These are phyloP conservation scores for Diplodia scrobiculata DNA, from an alignment of 2,329 filamentous ascomycete species.

Conservation along the genomic window DNA sequence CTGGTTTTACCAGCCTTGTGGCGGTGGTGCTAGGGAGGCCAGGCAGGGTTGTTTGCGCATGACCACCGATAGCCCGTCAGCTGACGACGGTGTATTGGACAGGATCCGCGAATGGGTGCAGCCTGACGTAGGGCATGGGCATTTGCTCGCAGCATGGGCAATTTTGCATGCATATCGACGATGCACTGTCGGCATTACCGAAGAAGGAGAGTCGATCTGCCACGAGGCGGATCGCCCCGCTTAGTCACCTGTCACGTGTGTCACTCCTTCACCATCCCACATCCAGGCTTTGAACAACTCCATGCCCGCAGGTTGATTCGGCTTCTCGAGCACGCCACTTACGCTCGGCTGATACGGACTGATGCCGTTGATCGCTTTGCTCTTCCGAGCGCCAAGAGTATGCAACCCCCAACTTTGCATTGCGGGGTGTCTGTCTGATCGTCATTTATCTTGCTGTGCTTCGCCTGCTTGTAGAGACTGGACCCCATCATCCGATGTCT, in stretches of 20 bases:
- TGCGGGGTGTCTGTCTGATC: neutral
- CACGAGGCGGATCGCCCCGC: neutral
- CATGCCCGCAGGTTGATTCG: too few species aligned
- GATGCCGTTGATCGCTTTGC: constrained; percentile 1
- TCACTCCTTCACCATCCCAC: too few species aligned
- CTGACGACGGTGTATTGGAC: neutral
- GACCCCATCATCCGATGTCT: neutral
- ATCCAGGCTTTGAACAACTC: too few species aligned
- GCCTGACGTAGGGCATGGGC: neutral
- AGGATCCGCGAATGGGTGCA: constrained; percentile 7
- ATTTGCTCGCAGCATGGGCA: neutral
- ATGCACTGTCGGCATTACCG: neutral
- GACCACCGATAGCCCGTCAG: constrained; percentile 3
- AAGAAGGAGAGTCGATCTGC: neutral
- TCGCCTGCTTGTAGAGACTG: neutral
- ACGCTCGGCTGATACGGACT: neutral
- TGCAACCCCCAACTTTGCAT: neutral
- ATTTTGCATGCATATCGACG: neutral
- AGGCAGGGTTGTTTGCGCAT: constrained; percentile 5
- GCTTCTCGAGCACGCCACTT: neutral
- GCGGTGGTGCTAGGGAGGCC: neutral
- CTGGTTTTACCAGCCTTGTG: neutral
- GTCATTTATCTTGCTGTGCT: neutral
- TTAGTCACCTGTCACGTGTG: neutral
- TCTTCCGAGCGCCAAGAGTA: neutral